Conservation (phyloP, 305 asterid species). For the Fraxinus ornus region DNA sequence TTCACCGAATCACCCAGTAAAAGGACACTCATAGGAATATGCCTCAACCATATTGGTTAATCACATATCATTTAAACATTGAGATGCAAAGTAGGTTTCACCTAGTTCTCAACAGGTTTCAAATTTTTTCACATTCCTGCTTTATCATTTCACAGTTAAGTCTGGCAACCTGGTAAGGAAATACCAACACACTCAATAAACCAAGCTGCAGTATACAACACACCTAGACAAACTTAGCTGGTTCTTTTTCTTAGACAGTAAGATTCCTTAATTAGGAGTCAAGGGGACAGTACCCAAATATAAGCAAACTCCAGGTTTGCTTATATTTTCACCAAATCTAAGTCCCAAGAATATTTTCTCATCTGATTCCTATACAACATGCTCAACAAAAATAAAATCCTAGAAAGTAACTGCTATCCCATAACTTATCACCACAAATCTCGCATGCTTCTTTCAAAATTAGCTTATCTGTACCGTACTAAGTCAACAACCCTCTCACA, state of each 20-base stretch:
- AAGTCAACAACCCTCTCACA: not conserved
- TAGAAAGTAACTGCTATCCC: not conserved
- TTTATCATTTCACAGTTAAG: not conserved
- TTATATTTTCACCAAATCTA: not conserved
- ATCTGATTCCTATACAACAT: not conserved
- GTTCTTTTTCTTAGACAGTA: not conserved
- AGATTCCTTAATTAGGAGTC: not conserved
- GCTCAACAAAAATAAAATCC: not conserved
- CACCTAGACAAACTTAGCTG: not conserved
- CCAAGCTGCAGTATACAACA: not conserved
- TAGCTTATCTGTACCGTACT: not conserved
- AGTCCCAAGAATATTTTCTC: not conserved
- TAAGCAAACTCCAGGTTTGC: not conserved
- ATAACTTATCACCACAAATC: not conserved
- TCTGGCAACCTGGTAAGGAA: not conserved
- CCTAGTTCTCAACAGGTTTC: not conserved
- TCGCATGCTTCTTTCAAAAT: not conserved
- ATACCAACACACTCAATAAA: not conserved
- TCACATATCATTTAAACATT: not conserved
- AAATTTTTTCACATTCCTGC: not conserved
- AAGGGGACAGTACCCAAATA: not conserved
- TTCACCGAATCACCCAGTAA: not conserved
- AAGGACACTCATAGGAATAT: not conserved
- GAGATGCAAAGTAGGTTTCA: not conserved
- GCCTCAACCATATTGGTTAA: not conserved